phyloP scores from a whole-genome alignment of 352 stramenopile genomes.

The Phytophthora megakarya region DNA sequence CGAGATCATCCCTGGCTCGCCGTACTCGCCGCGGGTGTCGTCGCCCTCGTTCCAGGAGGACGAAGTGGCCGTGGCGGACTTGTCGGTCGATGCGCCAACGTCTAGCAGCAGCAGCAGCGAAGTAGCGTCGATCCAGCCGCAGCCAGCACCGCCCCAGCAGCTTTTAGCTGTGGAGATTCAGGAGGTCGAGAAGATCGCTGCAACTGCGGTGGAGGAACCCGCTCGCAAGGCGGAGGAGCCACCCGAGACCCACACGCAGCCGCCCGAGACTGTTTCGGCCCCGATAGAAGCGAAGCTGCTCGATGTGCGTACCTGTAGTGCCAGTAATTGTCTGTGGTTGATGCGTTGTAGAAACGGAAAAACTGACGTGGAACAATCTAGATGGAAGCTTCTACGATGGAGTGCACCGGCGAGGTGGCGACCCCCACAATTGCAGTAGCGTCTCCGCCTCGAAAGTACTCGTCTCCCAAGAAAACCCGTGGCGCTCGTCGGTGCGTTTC shows the following conservation, averaged over 20 bases:
- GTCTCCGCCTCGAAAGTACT: conserved; percentile 40
- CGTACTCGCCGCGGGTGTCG: conserved; percentile 35
- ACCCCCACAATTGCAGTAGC: conserved; percentile 15
- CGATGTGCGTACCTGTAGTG: conserved; percentile 22
- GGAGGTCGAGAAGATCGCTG: neutral
- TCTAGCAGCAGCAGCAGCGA: conserved; percentile 20
- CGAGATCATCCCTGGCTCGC: conserved; percentile 68
- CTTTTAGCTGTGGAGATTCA: conserved; percentile 1
- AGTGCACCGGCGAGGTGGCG: conserved; percentile 10
- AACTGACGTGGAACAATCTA: conserved; percentile 23
- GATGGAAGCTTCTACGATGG: conserved; percentile 21
- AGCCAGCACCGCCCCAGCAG: conserved; percentile 8
- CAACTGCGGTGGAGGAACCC: neutral
- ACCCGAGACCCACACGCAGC: conserved; percentile 25
- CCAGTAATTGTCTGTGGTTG: neutral
- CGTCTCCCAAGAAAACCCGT: conserved; percentile 42
- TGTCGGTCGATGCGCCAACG: conserved; percentile 12
- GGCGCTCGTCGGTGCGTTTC: conserved; percentile 37
- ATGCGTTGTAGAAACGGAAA: conserved; percentile 1
- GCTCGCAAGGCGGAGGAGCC: conserved; percentile 19
- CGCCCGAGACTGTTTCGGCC: conserved; percentile 19
- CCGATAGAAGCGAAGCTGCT: conserved; percentile 11
- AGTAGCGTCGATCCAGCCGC: conserved; percentile 20
- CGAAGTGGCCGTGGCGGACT: conserved; percentile 20
- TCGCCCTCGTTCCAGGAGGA: conserved; percentile 34